Conservation (phyloP, 2,329 filamentous ascomycete species). For the Purpureocillium takamizusanense region DNA sequence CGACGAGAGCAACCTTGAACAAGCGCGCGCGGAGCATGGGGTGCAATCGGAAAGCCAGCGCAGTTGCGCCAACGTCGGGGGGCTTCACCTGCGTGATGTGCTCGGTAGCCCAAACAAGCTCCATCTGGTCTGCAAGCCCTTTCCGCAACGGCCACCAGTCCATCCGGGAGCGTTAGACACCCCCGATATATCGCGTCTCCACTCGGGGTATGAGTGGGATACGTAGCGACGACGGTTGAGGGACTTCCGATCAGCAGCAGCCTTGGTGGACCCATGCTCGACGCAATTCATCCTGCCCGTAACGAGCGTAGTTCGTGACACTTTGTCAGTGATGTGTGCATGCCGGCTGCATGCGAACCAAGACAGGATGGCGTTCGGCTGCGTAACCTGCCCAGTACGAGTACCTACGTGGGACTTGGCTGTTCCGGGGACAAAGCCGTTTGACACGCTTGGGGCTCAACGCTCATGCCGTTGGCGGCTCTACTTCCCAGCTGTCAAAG, state of each 20-base stretch:
- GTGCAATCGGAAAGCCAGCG: background rate
- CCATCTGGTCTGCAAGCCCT: background rate
- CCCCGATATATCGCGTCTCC: constrained; percentile 8
- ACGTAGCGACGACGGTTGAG: constrained; percentile 9
- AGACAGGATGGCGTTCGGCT: constrained; percentile 9
- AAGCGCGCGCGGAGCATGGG: constrained; percentile 1
- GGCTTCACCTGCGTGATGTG: background rate
- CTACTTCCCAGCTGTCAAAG: too few species aligned
- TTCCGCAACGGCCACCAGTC: background rate
- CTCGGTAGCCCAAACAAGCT: background rate
- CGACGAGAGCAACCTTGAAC: background rate
- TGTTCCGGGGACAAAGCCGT: background rate
- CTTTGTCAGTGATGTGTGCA: constrained; percentile 5
- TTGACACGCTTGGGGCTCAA: background rate
- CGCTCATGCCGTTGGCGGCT: background rate
- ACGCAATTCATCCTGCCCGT: constrained; percentile 6
- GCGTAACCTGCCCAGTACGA: constrained; percentile 7
- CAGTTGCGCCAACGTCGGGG: constrained; percentile 1
- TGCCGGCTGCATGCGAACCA: constrained; percentile 8
- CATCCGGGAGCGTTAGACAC: constrained; percentile 1
- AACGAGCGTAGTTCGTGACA: constrained; percentile 8
- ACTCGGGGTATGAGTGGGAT: constrained; percentile 7
- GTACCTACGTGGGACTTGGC: too few species aligned
- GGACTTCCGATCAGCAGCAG: constrained; percentile 9
- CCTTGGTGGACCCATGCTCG: constrained; percentile 6